Evolutionary conservation across 768 basidiomycete genomes (phyloP), one percentile per base, ranked within the genome.

Genomic region (Lyophyllum semitale): DNA sequence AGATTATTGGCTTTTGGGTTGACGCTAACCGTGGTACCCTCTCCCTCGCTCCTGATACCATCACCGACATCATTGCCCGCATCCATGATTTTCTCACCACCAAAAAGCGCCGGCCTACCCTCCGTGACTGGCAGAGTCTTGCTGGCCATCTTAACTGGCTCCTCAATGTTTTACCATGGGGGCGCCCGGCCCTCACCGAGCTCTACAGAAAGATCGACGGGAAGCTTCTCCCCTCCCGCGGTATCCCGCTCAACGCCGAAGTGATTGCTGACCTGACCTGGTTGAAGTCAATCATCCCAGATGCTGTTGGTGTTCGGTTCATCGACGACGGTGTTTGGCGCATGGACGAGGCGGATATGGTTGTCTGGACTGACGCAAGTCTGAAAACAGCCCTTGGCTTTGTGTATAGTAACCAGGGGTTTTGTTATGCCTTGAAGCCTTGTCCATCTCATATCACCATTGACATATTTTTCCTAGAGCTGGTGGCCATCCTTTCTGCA

Each of bases 81-180:
- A 42, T 57, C 27, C 3, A 33, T 15, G 5, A 41, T 1, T 59
- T 54, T 27, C 9, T 50, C 20, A 12, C 29, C 17, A 40, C 18
- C 11, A 4, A 15, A 0, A n/a, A 18, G 12, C 11, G 50, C 7
- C 30, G 26, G 17, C 53, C 44, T 4, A 17, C 33, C 0, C 59
- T 71, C 0, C 51, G 63, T 0, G 65, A 73, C 1, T 75, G 68
- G 47, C 71, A 73, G 41, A 20, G 47, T 0, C 58, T 75, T 1
- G 59, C 58, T 1, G 73, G 76, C 0, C 67, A 63, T 48, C 43
- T 73, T 18, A 76, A 75, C n/a, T n/a, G n/a, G n/a, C n/a, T n/a
- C n/a, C n/a, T n/a, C n/a, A n/a, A n/a, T n/a, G n/a, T n/a, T n/a
- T 53, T 78, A 75, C 60, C 52, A 8, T 53, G 52, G 61, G 62